Base-by-base conservation (phyloP, 2,329 filamentous ascomycete species). In the Exophiala spinifera region DNA sequence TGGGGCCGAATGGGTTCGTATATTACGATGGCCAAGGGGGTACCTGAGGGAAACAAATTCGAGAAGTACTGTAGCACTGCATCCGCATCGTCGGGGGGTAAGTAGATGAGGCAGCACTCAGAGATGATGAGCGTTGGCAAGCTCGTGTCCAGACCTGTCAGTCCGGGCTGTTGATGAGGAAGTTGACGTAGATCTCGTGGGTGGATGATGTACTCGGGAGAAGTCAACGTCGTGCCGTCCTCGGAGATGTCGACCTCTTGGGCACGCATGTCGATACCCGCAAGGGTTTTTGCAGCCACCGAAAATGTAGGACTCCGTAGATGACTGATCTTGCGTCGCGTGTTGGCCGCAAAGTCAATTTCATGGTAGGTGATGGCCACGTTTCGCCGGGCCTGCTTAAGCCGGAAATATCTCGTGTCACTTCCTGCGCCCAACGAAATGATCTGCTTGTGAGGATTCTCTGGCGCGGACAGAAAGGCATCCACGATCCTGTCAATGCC, bases 61-160 rank as follows among this genome's bases (percentile, higher is more conserved):
- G 79, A 76, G 64, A 92, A 90, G 69, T 83, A 85, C 14, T 75
- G 69, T 19, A 95, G 70, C 3, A 92, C 83, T 1, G 74, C 72
- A 34, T 79, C 76, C 0, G 91, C 86, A 48, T 85, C 79, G 0
- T 78, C 65, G 0, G 85, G 79, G 7, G 85, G 79, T 1, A 99
- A 80, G 66, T 99, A 99, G 69, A 94, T 89, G 28, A 99, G 80
- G 68, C 94, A 99, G 77, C 94, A 97, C 71, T 99, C 94, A 0
- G 92, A 97, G 5, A 99, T 79, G 20, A 99, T 72, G 7, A 99
- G 74, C 0, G 94, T 99, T 0, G 94, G 90, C 0, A 89, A 64
- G 20, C 67, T 82, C 64, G 62, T 72, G 66, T 74, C 81, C 63
- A 74, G 83, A 61, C 78, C 55, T 21, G 60, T 42, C 11, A 66